Conservation (phyloP, 2,329 filamentous ascomycete genomes). For the Sclerotinia spermophila region DNA sequence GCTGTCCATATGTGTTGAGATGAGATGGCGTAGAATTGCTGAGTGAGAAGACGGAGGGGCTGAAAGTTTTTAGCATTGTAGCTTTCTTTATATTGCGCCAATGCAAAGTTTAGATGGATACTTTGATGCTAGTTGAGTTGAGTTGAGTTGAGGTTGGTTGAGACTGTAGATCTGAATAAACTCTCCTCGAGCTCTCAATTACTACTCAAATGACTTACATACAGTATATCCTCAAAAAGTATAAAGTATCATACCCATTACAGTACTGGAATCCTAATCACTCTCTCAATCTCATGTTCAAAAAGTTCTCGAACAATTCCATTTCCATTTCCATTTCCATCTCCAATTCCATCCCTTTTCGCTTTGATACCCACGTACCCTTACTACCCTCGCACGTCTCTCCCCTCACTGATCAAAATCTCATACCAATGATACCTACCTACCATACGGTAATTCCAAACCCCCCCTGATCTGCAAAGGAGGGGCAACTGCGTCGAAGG, state of each 20-base stretch:
- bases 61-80: background rate
- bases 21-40: background rate
- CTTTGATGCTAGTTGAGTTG: background rate
- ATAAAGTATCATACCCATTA: background rate
- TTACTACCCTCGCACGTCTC: background rate
- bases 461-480: slow-evolving; percentile 17
- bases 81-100: background rate
- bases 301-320: background rate
- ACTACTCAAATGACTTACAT: too few species aligned
- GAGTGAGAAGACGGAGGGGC: background rate
- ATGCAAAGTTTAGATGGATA: background rate
- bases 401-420: background rate
- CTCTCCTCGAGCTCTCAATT: background rate
- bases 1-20: too few species aligned
- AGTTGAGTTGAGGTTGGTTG: too few species aligned
- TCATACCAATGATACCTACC: background rate
- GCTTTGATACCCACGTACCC: slow-evolving; percentile 2
- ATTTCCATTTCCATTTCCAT: background rate
- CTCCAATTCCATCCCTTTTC: background rate
- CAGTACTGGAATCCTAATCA: background rate
- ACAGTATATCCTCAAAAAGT: background rate
- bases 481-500: background rate
- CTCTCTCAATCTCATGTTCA: background rate
- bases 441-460: background rate
- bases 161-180: background rate